Base-by-base conservation (phyloP, 2,329 filamentous ascomycete species). In the Ophiobolus disseminans region DNA sequence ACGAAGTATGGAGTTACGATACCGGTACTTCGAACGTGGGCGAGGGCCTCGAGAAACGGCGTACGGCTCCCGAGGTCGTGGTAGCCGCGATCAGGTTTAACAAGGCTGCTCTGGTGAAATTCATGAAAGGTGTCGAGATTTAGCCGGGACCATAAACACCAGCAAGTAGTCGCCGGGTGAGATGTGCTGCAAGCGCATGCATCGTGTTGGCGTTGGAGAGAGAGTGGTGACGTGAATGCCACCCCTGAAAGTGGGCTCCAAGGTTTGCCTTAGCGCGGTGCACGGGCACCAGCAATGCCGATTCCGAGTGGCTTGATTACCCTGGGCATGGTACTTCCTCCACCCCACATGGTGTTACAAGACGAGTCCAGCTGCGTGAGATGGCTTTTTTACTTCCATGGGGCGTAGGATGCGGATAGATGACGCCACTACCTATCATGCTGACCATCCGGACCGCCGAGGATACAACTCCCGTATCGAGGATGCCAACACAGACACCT, bases 401-500 rank as follows among this genome's bases (percentile, higher is more conserved):
- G 51, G 58, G 49, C 47, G 58, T 45, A 49, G 48, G 45, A 48
- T 39, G 48, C 46, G 47, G 36, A 41, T 55, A 45, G 40, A 53
- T 38, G 42, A 21, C 31, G 17, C 22, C 45, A 28, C n/a, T 14
- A 14, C 30, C 49, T 37, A 36, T 45, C 32, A 41, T 50, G 55
- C 59, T 63, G 50, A 55, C 54, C 40, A 34, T 46, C 51, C 40
- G 49, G 38, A 40, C 50, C 43, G 50, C 47, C 49, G 42, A 51
- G 35, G 43, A 34, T 46, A 46, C 59, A 53, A 58, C 55, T 61
- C 54, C 53, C 47, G 43, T 45, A 50, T 39, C 57, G 44, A 50
- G 44, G 40, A 40, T 36, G 52, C 40, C 46, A 46, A 43, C 50
- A 43, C 45, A 45, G 38, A 46, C 47, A 57, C 40, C 39, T 50